Base-by-base conservation (phyloP, 441 rosid genomes). In the Eutrema salsugineum region DNA sequence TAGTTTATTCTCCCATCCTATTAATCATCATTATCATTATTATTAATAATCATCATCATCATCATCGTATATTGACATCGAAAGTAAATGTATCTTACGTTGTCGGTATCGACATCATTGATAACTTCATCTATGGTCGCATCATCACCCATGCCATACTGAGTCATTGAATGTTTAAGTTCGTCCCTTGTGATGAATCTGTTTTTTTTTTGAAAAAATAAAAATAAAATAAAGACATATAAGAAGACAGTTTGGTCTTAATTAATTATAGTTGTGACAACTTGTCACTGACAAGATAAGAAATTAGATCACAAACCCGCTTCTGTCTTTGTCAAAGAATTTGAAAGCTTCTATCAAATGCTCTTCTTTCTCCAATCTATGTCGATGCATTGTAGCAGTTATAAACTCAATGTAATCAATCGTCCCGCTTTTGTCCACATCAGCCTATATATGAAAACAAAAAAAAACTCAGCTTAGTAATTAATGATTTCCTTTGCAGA, bases 131-230 rank as follows among this genome's bases (percentile, higher is more conserved):
- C 84, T 70, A 93, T 85, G 12, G 89, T 89, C 1, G 85, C 89
- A 22, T 91, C 97, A 60, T 91, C 97, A 9, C 94, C 97, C 91
- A 89, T 84, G 24, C 97, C 95, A 55, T 86, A 76, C 62, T 87
- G 53, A 2, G 87, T 75, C 99, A 94, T 84, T 16, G 87, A 87
- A 22, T 87, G 87, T 78, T 87, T 86, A 28, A 94, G 81, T 77
- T 94, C 98, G 12, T 94, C 98, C 73, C 97, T 88, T 50, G 97
- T 88, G 65, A 93, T 91, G 77, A 78, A 86, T 72, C 98, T 24
- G 27, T 24, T 24, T 24, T 24, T 2, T n/a, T n/a, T n/a, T n/a
- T n/a, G n/a, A 24, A 24, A 24, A 2, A 24, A 24, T 24, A 20
- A 1, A 20, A 1, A 20, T 20, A 20, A n/a, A n/a, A n/a, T 20